Base-by-base conservation (phyloP, 495 filamentous ascomycete species). In the Achaetomiella virescens region DNA sequence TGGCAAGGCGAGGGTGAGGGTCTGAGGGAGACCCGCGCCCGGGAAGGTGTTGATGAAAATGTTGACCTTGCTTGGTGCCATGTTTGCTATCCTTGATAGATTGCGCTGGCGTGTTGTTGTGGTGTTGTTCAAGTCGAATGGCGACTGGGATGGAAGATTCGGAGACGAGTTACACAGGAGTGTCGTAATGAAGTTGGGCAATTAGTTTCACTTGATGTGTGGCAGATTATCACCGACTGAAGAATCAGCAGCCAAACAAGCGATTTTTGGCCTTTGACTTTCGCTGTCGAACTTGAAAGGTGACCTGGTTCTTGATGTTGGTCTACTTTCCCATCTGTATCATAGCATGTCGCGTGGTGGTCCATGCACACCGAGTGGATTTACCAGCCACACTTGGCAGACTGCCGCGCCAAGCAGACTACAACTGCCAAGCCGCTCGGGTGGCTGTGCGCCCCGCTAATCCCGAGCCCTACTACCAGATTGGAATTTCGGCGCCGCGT, bases 31-130 rank as follows among this genome's bases (percentile, higher is more conserved):
- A 41, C 83, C 83, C 15, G 93, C 81, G 61, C 92, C 91, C 15
- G 87, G 77, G 64, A 96, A 93, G 57, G 86, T 85, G 37, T 87
- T 87, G 51, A 96, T 71, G 52, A 96, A 80, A 47, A 96, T 74
- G 68, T 95, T 97, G 62, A 96, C 78, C 15, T 73, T 84, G 61
- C 70, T 65, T 15, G 70, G 59, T 33, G 70, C 69, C 75, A 78
- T 78, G 11, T 48, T 68, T 45, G 36, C 36, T 17, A n/a, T 6
- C 17, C 14, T n/a, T n/a, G n/a, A n/a, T n/a, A n/a, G n/a, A n/a
- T 37, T 62, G 38, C 21, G 53, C 5, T 46, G 42, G 17, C 42
- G 18, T 15, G 37, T 14, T 1, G 15, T 35, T 18, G n/a, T 20
- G 33, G 37, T 29, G 25, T 11, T 22, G 17, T 52, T 24, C 14